These are phyloP conservation scores for Solanum corneliomulleri DNA, from an alignment of 257 asterid species.

Conservation along the genomic window DNA sequence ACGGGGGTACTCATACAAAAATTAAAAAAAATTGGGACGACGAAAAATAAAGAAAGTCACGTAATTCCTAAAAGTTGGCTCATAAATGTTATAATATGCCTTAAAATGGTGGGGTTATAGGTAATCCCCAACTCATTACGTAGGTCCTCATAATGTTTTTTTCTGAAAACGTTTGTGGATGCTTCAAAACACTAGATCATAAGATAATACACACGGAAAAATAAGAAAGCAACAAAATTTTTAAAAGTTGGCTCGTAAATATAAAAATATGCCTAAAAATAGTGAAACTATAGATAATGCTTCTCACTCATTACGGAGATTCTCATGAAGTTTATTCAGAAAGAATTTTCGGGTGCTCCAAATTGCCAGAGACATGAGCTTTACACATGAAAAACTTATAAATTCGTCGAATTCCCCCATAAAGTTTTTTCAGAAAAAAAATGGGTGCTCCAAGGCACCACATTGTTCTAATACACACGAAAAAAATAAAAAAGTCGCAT, in stretches of 20 bases:
- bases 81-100: neutral
- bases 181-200: neutral
- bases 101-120: too few species aligned
- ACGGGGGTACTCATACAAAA: too few species aligned
- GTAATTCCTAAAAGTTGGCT: neutral
- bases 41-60: too few species aligned
- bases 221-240: neutral
- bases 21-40: too few species aligned
- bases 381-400: neutral
- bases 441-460: neutral
- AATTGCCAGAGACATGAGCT: too few species aligned
- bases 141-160: neutral
- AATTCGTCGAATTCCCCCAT: neutral
- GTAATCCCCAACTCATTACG: neutral
- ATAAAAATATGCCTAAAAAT: too few species aligned
- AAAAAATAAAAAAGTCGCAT: too few species aligned
- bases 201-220: too few species aligned
- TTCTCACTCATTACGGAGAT: neutral
- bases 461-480: too few species aligned
- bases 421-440: too few species aligned
- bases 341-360: neutral
- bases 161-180: too few species aligned
- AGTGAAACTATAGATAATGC: neutral
- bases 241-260: neutral
- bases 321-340: neutral